These are phyloP conservation scores for Apiospora phragmitis DNA, from an alignment of 2,329 filamentous ascomycete genomes.

Conservation along the genomic window DNA sequence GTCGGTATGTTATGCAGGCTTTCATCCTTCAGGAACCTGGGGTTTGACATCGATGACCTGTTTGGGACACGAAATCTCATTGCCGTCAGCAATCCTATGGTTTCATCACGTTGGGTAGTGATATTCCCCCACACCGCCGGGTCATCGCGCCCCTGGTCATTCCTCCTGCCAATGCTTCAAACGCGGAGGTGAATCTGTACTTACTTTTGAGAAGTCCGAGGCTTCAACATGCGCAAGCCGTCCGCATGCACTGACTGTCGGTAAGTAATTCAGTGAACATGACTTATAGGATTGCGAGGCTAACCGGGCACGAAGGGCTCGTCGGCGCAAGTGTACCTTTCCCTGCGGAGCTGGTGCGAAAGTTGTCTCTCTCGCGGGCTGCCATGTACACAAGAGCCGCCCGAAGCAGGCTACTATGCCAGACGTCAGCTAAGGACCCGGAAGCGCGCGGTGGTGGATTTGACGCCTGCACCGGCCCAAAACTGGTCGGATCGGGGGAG, in stretches of 20 bases:
- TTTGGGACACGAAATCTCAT: too few relatives aligned
- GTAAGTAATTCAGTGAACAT: not conserved
- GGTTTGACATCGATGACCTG: too few relatives aligned
- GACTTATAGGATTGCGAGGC: not conserved
- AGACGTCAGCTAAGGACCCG: conserved; percentile 10
- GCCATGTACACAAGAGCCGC: conserved; percentile 13
- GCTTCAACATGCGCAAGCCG: conserved; percentile 13
- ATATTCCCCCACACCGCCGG: not conserved
- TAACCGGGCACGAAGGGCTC: conserved; percentile 10
- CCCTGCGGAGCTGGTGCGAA: not conserved
- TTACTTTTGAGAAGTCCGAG: not conserved
- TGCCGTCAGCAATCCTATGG: not conserved
- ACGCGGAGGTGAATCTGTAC: not conserved
- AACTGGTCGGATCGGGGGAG: not conserved
- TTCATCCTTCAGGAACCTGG: not conserved
- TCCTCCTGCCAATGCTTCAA: not conserved
- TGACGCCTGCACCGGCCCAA: not conserved
- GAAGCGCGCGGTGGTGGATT: not conserved
- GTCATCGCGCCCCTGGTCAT: not conserved
- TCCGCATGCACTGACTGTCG: conserved; percentile 14
- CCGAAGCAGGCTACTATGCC: conserved; percentile 15
- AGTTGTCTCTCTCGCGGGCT: conserved; percentile 12
- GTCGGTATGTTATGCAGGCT: not conserved
- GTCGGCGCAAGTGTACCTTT: conserved; percentile 14
- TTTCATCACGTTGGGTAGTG: not conserved